phyloP scores from a whole-genome alignment of 2,329 filamentous ascomycete genomes.

The Trichoderma sp. region DNA sequence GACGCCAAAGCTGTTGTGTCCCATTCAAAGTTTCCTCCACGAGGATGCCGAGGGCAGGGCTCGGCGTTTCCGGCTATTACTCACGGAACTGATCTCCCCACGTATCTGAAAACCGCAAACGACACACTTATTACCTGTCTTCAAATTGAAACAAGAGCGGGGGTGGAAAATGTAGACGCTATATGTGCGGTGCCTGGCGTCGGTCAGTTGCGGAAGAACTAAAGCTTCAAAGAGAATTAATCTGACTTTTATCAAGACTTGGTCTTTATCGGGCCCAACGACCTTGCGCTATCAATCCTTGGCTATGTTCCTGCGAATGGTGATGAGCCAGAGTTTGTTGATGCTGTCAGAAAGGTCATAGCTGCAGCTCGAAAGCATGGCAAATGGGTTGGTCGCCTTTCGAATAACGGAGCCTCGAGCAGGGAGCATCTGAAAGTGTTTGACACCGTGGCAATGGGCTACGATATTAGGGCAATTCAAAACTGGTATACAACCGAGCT shows the following conservation, averaged over 20 bases:
- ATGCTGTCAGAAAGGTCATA: neutral
- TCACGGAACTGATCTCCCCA: neutral
- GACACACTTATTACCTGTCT: neutral
- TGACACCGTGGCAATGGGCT: neutral
- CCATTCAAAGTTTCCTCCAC: neutral
- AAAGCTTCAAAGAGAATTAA: neutral
- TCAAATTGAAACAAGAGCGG: neutral
- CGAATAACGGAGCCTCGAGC: neutral
- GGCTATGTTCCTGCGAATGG: neutral
- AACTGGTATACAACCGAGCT: neutral
- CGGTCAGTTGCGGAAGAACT: neutral
- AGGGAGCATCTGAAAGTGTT: neutral
- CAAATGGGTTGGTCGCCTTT: neutral
- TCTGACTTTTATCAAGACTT: neutral
- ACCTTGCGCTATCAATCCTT: neutral
- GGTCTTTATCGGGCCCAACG: neutral
- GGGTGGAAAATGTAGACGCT: neutral
- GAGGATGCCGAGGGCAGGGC: neutral
- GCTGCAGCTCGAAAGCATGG: neutral
- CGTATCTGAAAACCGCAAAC: neutral
- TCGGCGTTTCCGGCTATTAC: neutral
- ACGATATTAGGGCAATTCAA: neutral
- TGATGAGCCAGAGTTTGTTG: neutral
- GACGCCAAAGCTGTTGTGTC: neutral
- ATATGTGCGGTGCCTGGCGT: neutral